Conservation (phyloP, 345 rosid species). For the Eucalyptus curtisii region DNA sequence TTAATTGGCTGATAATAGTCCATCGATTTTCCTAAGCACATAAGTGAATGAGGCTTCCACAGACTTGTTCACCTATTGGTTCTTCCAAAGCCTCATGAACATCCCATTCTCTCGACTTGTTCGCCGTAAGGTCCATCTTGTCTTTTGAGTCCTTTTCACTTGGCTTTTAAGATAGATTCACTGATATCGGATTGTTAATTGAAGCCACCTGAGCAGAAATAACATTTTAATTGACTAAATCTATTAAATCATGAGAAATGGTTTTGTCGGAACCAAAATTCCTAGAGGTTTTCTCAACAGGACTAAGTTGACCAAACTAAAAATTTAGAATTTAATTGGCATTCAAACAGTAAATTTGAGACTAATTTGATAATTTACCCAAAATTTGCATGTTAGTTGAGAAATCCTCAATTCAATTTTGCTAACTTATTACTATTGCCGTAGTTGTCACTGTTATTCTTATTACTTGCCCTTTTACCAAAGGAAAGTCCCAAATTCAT, state of each 20-base stretch:
- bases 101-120: background rate
- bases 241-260: background rate
- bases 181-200: background rate
- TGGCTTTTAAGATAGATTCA: background rate
- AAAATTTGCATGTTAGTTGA: background rate
- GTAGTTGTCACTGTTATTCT: background rate
- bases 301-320: background rate
- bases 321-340: background rate
- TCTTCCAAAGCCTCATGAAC: background rate
- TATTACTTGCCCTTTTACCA: background rate
- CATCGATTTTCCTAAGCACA: background rate
- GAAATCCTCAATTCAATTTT: background rate
- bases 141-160: background rate
- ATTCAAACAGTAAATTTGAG: background rate
- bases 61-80: background rate
- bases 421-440: background rate
- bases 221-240: background rate
- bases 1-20: background rate
- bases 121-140: background rate
- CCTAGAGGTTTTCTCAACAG: background rate
- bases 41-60: background rate
- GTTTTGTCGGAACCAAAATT: background rate
- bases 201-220: background rate
- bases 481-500: background rate
- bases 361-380: background rate